Conservation (phyloP, 192 early-diverging fungal species). For the Pilaira anomala region DNA sequence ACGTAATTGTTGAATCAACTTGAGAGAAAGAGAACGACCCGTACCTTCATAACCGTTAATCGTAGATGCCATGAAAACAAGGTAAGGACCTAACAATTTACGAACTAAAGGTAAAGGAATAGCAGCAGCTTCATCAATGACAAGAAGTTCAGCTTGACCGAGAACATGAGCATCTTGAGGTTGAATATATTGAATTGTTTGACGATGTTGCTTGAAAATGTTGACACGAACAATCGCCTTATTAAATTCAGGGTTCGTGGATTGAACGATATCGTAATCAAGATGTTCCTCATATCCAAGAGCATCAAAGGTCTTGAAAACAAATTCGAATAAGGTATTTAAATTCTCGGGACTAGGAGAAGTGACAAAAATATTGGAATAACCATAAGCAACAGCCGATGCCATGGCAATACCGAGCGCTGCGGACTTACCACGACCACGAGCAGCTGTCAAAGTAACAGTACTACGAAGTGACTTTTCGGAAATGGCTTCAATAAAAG, state of each 20-base stretch:
- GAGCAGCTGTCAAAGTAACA: conserved; percentile 89
- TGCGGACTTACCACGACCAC: conserved; percentile 98
- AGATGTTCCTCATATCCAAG: conserved; percentile 98
- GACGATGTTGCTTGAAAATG: conserved; percentile 92
- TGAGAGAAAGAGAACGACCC: conserved; percentile 92
- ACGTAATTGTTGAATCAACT: conserved; percentile 91
- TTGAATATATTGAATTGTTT: conserved; percentile 98
- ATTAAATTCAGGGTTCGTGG: conserved; percentile 92
- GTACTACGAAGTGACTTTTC: conserved; percentile 92
- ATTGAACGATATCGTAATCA: conserved; percentile 99
- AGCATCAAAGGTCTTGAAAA: conserved; percentile 97
- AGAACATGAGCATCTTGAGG: conserved; percentile 91
- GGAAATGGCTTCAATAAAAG: conserved; percentile 93
- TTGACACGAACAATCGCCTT: conserved; percentile 96
- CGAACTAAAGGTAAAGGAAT: conserved; percentile 94
- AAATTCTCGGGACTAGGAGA: conserved; percentile 97
- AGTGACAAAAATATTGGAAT: conserved; percentile 99
- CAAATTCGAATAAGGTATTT: conserved; percentile 97
- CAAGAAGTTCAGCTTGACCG: conserved; percentile 94
- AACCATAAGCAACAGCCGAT: conserved; percentile 95
- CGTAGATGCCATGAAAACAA: conserved; percentile 98
- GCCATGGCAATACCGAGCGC: conserved; percentile 93
- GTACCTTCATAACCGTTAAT: conserved; percentile 99
- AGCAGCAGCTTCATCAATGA: conserved; percentile 98
- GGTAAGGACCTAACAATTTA: conserved; percentile 88